Evolutionary conservation across 2,329 filamentous ascomycete genomes (phyloP).

Genomic region (Ilyonectria destructans): DNA sequence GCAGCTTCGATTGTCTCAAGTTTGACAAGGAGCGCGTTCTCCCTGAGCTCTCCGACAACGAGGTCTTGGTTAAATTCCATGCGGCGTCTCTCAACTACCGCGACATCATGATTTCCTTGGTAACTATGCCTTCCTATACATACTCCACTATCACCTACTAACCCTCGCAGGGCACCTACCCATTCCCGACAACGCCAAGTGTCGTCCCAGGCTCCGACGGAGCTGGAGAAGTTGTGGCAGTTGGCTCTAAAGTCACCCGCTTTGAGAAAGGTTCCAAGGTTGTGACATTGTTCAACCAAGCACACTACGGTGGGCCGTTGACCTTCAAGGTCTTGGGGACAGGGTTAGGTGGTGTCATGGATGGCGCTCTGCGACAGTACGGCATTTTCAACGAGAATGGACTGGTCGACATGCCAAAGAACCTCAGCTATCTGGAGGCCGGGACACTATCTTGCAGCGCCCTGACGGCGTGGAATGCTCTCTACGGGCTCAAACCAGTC

Average conservation of each 20-base stretch:
- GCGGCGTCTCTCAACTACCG: no score
- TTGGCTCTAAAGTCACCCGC: conserved; percentile 1
- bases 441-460: conserved; percentile 70
- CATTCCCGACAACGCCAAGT: background rate
- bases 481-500: conserved; percentile 15
- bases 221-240: conserved; percentile 4
- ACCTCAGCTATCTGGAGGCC: conserved; percentile 65
- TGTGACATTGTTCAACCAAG: background rate
- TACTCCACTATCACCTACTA: no score
- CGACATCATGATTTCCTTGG: no score
- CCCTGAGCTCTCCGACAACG: no score
- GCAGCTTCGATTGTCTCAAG: no score
- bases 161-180: conserved; percentile 14
- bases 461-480: conserved; percentile 37
- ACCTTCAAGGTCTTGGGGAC: background rate
- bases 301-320: conserved; percentile 1
- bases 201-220: conserved; percentile 21
- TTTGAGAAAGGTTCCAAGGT: conserved; percentile 16
- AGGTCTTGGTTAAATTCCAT: no score
- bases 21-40: no score
- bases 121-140: no score
- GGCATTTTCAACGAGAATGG: background rate
- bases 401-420: conserved; percentile 58
- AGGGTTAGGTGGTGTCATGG: background rate
- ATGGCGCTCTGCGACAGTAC: conserved; percentile 16